Evolutionary conservation across 768 basidiomycete genomes (phyloP).

Genomic region (Tricholoma furcatifolium): DNA sequence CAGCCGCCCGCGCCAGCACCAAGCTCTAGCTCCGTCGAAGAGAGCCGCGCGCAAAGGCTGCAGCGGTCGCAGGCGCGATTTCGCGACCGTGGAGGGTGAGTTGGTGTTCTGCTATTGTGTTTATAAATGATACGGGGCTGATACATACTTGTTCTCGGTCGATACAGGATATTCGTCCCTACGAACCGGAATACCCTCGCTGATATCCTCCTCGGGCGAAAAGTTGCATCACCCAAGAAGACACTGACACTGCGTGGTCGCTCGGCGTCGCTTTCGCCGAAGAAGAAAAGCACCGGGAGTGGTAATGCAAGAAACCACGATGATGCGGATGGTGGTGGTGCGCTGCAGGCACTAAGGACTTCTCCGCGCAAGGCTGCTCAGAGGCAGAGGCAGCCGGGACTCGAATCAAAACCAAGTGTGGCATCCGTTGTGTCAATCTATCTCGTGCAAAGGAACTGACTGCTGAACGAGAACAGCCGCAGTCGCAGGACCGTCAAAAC

Average conservation of each 20-base stretch:
- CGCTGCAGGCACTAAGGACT: conserved; percentile 6
- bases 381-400: neutral
- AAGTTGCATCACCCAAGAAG: conserved; percentile 43
- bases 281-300: conserved; percentile 14
- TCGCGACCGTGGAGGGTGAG: conserved; percentile 67
- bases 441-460: neutral
- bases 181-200: conserved; percentile 18
- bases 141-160: neutral
- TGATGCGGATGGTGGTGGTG: no score
- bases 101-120: conserved; percentile 1
- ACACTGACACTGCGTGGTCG: conserved; percentile 17
- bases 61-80: conserved; percentile 66
- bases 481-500: conserved; percentile 4
- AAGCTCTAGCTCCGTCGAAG: conserved; percentile 37
- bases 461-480: neutral
- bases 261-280: conserved; percentile 31
- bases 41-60: conserved; percentile 58
- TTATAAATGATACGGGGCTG: neutral
- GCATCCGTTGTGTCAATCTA: neutral
- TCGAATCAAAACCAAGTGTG: conserved; percentile 9
- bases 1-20: conserved; percentile 4
- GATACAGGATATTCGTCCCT: conserved; percentile 19
- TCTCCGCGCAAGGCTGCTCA: conserved; percentile 15
- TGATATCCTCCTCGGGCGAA: conserved; percentile 21
- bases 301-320: neutral